A percentile compares a stretch with the other conserved stretches of the same genome.
phyloP scores from a whole-genome alignment of 1,284 basidiomycete genomes.

The Leccinum ponderosum region DNA sequence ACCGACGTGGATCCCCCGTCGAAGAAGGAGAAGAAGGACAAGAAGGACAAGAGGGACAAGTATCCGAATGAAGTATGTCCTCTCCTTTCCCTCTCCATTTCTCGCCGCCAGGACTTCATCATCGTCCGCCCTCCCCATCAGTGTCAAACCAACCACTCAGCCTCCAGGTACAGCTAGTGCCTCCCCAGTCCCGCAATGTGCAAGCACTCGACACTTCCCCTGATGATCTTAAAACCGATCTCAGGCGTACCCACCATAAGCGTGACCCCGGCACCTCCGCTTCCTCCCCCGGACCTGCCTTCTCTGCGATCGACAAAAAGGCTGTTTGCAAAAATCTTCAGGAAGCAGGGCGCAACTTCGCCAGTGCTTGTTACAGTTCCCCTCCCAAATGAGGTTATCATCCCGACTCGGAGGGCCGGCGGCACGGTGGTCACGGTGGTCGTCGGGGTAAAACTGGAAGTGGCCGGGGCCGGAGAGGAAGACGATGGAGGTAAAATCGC shows the following conservation, averaged over 20 bases:
- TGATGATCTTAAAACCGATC: slow-evolving; percentile 23
- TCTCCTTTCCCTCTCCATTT: slow-evolving; percentile 6
- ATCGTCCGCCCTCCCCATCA: slow-evolving; percentile 81
- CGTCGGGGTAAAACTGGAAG: slow-evolving; percentile 69
- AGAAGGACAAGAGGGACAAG: slow-evolving; percentile 55
- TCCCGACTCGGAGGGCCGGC: slow-evolving; percentile 14
- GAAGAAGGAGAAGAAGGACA: slow-evolving; percentile 33
- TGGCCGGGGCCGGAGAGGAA: slow-evolving; percentile 52
- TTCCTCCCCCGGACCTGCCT: slow-evolving; percentile 25
- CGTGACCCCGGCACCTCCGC: slow-evolving; percentile 23
- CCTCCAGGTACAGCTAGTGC: slow-evolving; percentile 91
- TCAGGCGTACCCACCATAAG: slow-evolving; percentile 36
- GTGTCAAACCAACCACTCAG: slow-evolving; percentile 88
- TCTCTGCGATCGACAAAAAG: slow-evolving; percentile 48
- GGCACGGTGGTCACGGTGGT: slow-evolving; percentile 29
- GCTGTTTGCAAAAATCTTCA: slow-evolving; percentile 76
- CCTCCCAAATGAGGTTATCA: slow-evolving; percentile 4
- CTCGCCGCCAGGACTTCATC: slow-evolving; percentile 68
- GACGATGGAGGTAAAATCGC: slow-evolving; percentile 51
- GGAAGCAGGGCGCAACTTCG: slow-evolving; percentile 47
- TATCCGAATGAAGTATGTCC: slow-evolving; percentile 54
- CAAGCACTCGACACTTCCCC: slow-evolving; percentile 40
- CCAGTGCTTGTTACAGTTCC: slow-evolving; percentile 16
- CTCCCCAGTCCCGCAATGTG: slow-evolving; percentile 51
- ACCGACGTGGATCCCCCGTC: slow-evolving; percentile 23